Percentiles rank a stretch among this genome's conserved stretches.
These are phyloP conservation scores for Novakomyces olei DNA, from an alignment of 805 yeast genomes.

Conservation along the genomic window DNA sequence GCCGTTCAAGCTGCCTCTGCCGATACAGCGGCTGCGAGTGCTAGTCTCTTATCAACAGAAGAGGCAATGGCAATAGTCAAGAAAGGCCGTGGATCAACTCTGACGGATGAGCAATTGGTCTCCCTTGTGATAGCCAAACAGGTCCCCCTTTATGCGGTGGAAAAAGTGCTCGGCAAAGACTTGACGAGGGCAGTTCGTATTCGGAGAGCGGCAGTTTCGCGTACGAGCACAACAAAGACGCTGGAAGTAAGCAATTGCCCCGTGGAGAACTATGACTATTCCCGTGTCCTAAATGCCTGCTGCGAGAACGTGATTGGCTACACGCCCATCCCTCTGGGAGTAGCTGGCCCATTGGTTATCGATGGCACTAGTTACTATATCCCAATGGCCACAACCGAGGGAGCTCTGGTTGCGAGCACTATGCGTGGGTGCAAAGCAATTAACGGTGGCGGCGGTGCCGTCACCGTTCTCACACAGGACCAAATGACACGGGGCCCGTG, in stretches of 20 bases:
- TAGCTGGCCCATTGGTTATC: conserved; percentile 87
- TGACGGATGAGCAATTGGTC: conserved; percentile 53
- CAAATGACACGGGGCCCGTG: conserved; percentile 99
- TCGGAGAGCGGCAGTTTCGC: conserved; percentile 82
- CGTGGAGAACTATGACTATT: conserved; percentile 65
- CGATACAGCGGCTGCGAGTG: conserved; percentile 8
- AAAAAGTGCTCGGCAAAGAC: conserved; percentile 64
- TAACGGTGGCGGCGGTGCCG: conserved; percentile 90
- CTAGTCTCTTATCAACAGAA: conserved; percentile 22
- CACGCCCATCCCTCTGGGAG: conserved; percentile 91
- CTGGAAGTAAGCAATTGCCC: conserved; percentile 56
- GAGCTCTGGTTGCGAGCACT: conserved; percentile 92
- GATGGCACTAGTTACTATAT: conserved; percentile 76
- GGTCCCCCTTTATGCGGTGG: conserved; percentile 81
- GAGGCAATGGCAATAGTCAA: conserved; percentile 41
- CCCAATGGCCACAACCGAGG: conserved; percentile 99
- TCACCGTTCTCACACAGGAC: conserved; percentile 76
- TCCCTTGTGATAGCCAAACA: conserved; percentile 50
- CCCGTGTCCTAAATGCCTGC: conserved; percentile 94
- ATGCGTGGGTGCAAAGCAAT: conserved; percentile 99
- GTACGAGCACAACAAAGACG: conserved; percentile 59
- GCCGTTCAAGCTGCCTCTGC: conserved; percentile 6
- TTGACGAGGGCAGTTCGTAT: conserved; percentile 81
- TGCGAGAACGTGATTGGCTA: conserved; percentile 96
- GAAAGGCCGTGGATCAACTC: conserved; percentile 44